Evolutionary conservation across 2,329 filamentous ascomycete species (phyloP), one percentile per base, ranked within the genome.

Genomic region (Coniochaeta prunicola): DNA sequence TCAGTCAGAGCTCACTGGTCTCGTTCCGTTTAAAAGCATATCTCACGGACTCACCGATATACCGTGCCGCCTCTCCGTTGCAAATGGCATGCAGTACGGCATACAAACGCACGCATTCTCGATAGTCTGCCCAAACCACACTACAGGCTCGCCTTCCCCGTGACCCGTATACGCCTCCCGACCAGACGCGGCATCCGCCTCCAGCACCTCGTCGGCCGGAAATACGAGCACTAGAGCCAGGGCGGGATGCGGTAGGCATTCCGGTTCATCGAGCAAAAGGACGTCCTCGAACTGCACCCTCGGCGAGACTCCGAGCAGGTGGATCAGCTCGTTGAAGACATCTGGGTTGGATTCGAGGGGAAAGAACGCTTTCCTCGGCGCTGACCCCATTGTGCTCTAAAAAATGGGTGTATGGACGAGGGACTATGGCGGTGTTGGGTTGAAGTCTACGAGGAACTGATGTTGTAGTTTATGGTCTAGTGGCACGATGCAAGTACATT

Each of bases 111-210:
- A 90, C 1, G 87, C 86, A 67, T 90, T 89, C 62, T 84, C 79
- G 66, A 90, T 90, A 0, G 86, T 90, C 67, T 90, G 86, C 66
- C 84, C 86, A 72, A 87, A 89, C 87, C 86, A 90, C n/a, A 88
- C 70, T 0, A 88, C 83, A n/a, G 82, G 78, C 62, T 89, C 86
- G 1, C 70, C 66, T 4, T 78, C 71, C 1, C 85, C 85, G 30
- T 28, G 57, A 1, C 61, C 58, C 36, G 53, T 53, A 59, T 67
- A 65, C 19, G 64, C 58, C 8, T 55, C n/a, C 0, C 55, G 53
- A 2, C n/a, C 34, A 15, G 50, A 53, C 7, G 30, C 30, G 33
- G 53, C 53, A 21, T 80, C 66, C 80, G 80, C 9, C 55, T 74
- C 71, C 88, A 84, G 72, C 88, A 89, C 53, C 78, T 79, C 42